Evolutionary conservation across 2,329 filamentous ascomycete genomes (phyloP).

Genomic region (Diaporthe eres): DNA sequence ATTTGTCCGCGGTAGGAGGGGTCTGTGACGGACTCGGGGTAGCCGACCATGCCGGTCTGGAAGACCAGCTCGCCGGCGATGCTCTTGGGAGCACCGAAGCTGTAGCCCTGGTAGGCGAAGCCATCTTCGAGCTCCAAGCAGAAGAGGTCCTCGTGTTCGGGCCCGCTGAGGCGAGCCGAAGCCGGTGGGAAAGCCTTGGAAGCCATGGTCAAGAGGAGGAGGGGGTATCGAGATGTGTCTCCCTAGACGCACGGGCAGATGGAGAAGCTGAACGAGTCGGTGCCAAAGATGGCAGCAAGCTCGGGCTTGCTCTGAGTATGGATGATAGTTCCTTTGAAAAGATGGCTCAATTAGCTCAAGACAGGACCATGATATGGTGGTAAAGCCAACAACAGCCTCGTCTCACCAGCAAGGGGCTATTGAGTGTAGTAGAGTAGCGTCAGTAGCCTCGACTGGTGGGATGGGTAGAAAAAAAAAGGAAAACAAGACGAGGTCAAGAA

Average conservation of each 20-base stretch:
- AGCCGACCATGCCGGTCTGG: conserved; percentile 99
- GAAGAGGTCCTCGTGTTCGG: conserved; percentile 74
- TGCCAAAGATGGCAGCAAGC: conserved; percentile 37
- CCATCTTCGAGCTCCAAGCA: conserved; percentile 95
- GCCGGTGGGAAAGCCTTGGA: conserved; percentile 66
- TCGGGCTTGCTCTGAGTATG: conserved; percentile 29
- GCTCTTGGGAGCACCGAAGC: conserved; percentile 96
- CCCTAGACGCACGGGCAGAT: conserved; percentile 15
- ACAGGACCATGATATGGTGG: conserved; percentile 30
- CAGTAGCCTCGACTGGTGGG: conserved; percentile 19
- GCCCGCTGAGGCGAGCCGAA: conserved; percentile 69
- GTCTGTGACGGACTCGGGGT: conserved; percentile 93
- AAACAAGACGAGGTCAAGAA: not conserved
- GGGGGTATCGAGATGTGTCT: conserved; percentile 8
- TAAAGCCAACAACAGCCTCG: conserved; percentile 35
- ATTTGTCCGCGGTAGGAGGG: conserved; percentile 94
- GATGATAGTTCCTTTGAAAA: conserved; percentile 31
- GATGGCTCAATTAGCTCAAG: conserved; percentile 32
- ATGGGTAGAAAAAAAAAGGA: not conserved
- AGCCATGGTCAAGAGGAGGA: conserved; percentile 49
- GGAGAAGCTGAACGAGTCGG: conserved; percentile 32
- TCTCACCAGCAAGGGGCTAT: conserved; percentile 38
- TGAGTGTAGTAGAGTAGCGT: not conserved
- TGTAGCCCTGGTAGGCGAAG: conserved; percentile 91
- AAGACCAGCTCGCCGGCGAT: conserved; percentile 98